phyloP scores from a whole-genome alignment of 2,329 filamentous ascomycete genomes.

The Fusarium hainanense region DNA sequence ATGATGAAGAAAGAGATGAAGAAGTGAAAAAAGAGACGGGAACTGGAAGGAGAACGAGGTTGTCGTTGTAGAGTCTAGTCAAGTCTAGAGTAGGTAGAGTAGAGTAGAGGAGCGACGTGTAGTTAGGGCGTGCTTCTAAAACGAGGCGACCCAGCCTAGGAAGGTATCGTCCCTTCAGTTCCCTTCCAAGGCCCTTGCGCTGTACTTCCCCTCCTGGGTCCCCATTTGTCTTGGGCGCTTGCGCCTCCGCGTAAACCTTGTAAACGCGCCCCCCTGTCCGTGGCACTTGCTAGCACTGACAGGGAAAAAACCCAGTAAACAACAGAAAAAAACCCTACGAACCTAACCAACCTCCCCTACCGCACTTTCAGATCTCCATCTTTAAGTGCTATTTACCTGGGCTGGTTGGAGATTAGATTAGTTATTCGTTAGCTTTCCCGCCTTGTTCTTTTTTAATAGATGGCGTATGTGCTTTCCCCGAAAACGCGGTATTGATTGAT shows the following conservation, averaged over 20 bases:
- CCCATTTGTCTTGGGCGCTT: slow-evolving; percentile 38
- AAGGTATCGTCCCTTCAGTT: slow-evolving; percentile 43
- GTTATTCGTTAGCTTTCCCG: slow-evolving; percentile 15
- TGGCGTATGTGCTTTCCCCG: background rate
- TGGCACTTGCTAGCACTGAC: slow-evolving; percentile 30
- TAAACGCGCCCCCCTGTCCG: slow-evolving; percentile 43
- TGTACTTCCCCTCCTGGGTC: slow-evolving; percentile 27
- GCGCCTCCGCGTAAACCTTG: slow-evolving; percentile 49
- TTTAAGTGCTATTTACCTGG: background rate
- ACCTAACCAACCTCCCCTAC: slow-evolving; percentile 23
- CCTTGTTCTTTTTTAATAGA: slow-evolving; percentile 26
- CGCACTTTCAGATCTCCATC: slow-evolving; percentile 22
- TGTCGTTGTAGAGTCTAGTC: slow-evolving; percentile 27
- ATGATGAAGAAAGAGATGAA: slow-evolving; percentile 15
- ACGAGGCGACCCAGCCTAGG: slow-evolving; percentile 42
- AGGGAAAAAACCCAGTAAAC: slow-evolving; percentile 15
- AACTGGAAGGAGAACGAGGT: slow-evolving; percentile 33
- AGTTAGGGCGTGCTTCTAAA: slow-evolving; percentile 43
- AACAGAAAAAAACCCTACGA: slow-evolving; percentile 14
- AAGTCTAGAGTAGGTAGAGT: background rate
- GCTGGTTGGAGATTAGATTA: background rate
- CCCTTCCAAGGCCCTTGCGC: slow-evolving; percentile 35
- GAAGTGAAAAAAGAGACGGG: slow-evolving; percentile 22
- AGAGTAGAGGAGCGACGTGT: slow-evolving; percentile 44
- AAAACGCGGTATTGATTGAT: slow-evolving; percentile 17